Percentiles rank a stretch among this genome's conserved stretches.
These are phyloP conservation scores for Leishmania tropica DNA, from an alignment of 208 protist species.

Conservation along the genomic window DNA sequence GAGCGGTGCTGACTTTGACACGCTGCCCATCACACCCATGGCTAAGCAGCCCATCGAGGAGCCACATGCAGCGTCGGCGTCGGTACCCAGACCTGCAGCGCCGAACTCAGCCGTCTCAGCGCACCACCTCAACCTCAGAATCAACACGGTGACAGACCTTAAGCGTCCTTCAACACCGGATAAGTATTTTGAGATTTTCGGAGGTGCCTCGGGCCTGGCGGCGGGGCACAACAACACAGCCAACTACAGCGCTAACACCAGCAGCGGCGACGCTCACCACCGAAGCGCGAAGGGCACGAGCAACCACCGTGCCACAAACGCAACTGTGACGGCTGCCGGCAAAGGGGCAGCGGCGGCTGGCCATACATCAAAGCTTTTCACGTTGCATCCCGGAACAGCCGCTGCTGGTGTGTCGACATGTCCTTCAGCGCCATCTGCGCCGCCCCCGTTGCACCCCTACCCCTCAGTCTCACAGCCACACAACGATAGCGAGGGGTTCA, in stretches of 20 bases:
- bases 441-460: neutral
- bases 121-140: neutral
- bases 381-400: neutral
- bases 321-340: neutral
- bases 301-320: neutral
- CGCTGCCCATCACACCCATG: constrained; percentile 24
- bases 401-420: neutral
- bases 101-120: neutral
- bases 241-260: neutral
- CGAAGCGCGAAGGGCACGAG: neutral
- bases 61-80: neutral
- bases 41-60: constrained; percentile 26
- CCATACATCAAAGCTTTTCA: neutral
- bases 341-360: neutral
- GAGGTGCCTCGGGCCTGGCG: constrained; percentile 6
- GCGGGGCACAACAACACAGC: neutral
- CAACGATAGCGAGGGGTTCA: constrained; percentile 30
- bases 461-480: neutral
- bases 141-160: constrained; percentile 7
- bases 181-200: constrained; percentile 8
- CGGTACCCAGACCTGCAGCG: neutral
- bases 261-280: neutral
- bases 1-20: constrained; percentile 35
- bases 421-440: neutral
- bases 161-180: constrained; percentile 9